Percentiles rank a stretch among this genome's conserved stretches.
Evolutionary conservation across 352 stramenopile species (phyloP).

Genomic region (Blastocystis sp.): DNA sequence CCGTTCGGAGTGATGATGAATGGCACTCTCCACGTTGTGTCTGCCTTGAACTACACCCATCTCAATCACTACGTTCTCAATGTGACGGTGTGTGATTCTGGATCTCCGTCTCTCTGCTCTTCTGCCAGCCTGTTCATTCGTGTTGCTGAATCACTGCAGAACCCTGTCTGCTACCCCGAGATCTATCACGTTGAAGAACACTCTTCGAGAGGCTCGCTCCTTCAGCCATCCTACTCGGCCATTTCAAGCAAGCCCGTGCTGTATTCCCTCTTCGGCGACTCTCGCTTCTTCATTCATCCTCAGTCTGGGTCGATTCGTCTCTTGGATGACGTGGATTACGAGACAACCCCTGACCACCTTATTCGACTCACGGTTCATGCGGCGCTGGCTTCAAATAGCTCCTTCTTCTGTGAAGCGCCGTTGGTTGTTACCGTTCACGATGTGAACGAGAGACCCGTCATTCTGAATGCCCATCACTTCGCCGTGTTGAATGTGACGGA

Average conservation of each 20-base stretch:
- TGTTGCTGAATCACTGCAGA: background rate
- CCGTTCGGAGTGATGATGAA: background rate
- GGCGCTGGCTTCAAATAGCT: background rate
- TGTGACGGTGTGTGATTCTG: constrained; percentile 30
- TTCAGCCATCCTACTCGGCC: background rate
- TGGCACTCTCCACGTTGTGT: background rate
- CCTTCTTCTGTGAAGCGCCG: background rate
- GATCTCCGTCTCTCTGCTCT: constrained; percentile 3
- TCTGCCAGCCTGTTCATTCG: background rate
- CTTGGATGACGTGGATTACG: constrained; percentile 14
- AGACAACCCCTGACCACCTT: background rate
- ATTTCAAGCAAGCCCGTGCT: background rate
- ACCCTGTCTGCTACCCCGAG: constrained; percentile 28
- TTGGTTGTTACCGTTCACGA: constrained; percentile 18
- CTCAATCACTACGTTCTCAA: background rate
- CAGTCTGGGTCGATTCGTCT: background rate
- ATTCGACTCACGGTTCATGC: constrained; percentile 1
- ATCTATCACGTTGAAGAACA: constrained; percentile 1
- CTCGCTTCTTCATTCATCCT: constrained; percentile 6
- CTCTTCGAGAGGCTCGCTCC: background rate
- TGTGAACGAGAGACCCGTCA: constrained; percentile 1
- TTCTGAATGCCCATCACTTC: background rate
- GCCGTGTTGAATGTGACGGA: background rate
- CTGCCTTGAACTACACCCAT: background rate
- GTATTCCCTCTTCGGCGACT: background rate